Evolutionary conservation across 2,329 filamentous ascomycete species (phyloP).

Genomic region (Phyllosticta citriasiana): DNA sequence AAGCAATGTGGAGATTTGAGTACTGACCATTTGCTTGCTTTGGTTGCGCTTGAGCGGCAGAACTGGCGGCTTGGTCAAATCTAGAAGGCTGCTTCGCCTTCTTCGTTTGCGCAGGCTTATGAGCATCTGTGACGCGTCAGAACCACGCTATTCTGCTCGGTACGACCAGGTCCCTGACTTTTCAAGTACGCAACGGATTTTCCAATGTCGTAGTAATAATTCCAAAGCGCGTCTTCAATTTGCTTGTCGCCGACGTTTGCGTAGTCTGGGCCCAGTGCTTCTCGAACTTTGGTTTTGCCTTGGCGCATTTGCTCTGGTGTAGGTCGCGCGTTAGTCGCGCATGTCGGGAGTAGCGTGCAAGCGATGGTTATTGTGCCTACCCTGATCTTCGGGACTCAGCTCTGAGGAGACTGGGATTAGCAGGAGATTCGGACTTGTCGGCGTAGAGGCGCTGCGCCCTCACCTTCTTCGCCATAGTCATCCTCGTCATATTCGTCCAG

Average conservation of each 20-base stretch:
- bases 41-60: conserved; percentile 29
- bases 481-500: conserved; percentile 74
- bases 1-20: conserved; percentile 8
- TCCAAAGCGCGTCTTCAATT: conserved; percentile 84
- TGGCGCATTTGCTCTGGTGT: conserved; percentile 46
- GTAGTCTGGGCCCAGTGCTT: conserved; percentile 44
- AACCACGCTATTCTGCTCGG: neutral
- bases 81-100: conserved; percentile 32
- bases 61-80: conserved; percentile 36
- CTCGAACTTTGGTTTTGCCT: conserved; percentile 57
- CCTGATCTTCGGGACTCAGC: conserved; percentile 30
- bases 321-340: neutral
- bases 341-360: neutral
- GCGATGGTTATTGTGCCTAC: conserved; percentile 11
- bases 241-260: conserved; percentile 49
- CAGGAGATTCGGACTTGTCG: neutral
- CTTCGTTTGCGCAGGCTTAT: conserved; percentile 22
- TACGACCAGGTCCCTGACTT: conserved; percentile 31
- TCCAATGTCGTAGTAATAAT: conserved; percentile 89
- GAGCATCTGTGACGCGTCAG: conserved; percentile 16
- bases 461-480: conserved; percentile 66
- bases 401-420: conserved; percentile 12
- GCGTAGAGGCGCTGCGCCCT: conserved; percentile 39
- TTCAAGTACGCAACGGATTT: conserved; percentile 75
- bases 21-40: conserved; percentile 39